Conservation (phyloP, 768 basidiomycete species). For the Lentinula sp. region DNA sequence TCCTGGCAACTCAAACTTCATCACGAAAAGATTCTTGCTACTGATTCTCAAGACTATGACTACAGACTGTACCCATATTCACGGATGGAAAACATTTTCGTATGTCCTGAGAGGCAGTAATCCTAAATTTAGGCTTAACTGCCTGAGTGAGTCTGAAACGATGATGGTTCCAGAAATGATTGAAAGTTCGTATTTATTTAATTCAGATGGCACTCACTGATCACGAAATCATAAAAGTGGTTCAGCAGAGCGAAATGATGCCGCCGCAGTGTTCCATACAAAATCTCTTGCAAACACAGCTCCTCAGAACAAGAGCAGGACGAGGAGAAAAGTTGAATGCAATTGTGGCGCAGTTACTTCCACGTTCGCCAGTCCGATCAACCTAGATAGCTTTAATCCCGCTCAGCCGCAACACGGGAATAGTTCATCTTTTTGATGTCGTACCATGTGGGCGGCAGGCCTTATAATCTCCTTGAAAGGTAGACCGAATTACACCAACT, state of each 20-base stretch:
- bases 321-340: background rate
- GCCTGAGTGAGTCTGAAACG: background rate
- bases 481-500: background rate
- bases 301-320: too few relatives aligned
- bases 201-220: background rate
- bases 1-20: too few relatives aligned
- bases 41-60: too few relatives aligned
- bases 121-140: background rate
- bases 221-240: background rate
- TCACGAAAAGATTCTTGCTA: too few relatives aligned
- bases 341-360: background rate
- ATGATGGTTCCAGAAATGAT: background rate
- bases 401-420: background rate
- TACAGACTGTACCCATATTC: too few relatives aligned
- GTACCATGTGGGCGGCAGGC: background rate
- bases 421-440: background rate
- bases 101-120: background rate
- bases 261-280: too few relatives aligned
- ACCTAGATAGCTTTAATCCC: background rate
- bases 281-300: too few relatives aligned
- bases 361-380: background rate
- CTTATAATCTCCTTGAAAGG: background rate
- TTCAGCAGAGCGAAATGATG: background rate
- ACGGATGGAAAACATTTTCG: background rate
- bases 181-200: background rate